Conservation (phyloP, 2,329 filamentous ascomycete species). For the Ascochyta lentis region DNA sequence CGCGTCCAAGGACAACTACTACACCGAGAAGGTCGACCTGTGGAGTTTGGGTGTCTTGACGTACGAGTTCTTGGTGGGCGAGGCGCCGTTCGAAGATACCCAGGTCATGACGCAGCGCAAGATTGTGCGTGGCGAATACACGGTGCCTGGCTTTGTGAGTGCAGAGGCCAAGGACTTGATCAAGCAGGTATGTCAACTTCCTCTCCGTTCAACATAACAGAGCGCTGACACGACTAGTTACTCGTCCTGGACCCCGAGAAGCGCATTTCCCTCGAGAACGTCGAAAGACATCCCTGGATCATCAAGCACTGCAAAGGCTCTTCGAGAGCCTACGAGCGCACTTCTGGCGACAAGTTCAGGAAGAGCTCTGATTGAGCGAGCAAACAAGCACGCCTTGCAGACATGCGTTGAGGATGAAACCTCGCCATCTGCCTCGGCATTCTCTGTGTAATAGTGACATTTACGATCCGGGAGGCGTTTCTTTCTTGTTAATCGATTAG, state of each 20-base stretch:
- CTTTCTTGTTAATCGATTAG: background rate
- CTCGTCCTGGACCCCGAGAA: conserved; percentile 94
- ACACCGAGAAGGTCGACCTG: conserved; percentile 93
- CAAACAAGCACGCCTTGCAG: background rate
- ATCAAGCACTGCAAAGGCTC: conserved; percentile 80
- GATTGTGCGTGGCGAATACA: conserved; percentile 90
- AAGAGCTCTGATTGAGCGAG: conserved; percentile 29
- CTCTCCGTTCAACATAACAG: background rate
- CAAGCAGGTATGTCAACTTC: conserved; percentile 72
- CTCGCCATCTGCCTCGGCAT: no score
- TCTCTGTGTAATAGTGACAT: conserved; percentile 7
- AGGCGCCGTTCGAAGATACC: conserved; percentile 96
- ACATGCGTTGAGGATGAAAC: background rate
- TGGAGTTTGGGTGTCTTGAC: conserved; percentile 96
- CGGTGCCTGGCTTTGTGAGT: conserved; percentile 87
- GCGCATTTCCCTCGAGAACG: conserved; percentile 85
- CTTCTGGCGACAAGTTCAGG: conserved; percentile 36
- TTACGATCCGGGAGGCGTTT: conserved; percentile 2
- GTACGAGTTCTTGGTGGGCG: conserved; percentile 94
- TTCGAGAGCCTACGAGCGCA: conserved; percentile 42
- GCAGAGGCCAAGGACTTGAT: conserved; percentile 91
- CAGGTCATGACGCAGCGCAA: conserved; percentile 91
- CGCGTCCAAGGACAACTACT: conserved; percentile 82
- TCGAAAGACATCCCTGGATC: conserved; percentile 94
- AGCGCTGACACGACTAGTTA: conserved; percentile 47